A percentile compares a stretch with the other conserved stretches of the same genome.
Conservation (phyloP, 2,329 filamentous ascomycete genomes). For the Xylariales sp. region DNA sequence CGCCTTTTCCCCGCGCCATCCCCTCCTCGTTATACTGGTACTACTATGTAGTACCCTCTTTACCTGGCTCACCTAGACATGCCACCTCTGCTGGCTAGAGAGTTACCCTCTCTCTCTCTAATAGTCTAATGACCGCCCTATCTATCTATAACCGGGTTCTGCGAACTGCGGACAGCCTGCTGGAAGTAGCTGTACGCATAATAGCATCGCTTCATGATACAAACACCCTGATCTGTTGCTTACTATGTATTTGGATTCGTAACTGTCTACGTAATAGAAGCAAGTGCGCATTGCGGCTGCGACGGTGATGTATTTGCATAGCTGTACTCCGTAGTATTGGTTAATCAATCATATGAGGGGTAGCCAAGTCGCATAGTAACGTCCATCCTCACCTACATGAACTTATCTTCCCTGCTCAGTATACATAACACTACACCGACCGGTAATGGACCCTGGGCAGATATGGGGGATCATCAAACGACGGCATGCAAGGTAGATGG, state of each 20-base stretch:
- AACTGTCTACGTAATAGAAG: too few relatives aligned
- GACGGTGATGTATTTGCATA: neutral
- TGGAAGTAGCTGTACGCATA: too few relatives aligned
- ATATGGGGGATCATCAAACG: neutral
- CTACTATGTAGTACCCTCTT: conserved; percentile 1
- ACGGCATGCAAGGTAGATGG: too few relatives aligned
- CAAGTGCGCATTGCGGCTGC: neutral
- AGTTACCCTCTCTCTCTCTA: neutral
- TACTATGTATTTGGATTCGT: too few relatives aligned
- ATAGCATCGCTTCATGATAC: too few relatives aligned
- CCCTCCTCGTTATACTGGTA: neutral
- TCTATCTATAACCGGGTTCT: too few relatives aligned
- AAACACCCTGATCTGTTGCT: neutral
- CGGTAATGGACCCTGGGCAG: neutral
- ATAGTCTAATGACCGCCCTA: neutral
- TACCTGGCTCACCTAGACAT: conserved; percentile 14
- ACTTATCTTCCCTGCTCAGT: neutral
- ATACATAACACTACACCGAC: neutral
- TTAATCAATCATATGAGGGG: neutral
- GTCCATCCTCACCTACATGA: neutral
- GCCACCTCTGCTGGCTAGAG: neutral
- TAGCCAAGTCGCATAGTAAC: neutral
- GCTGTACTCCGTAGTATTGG: too few relatives aligned
- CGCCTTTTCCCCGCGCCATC: conserved; percentile 31
- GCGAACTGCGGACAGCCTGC: too few relatives aligned